These are phyloP conservation scores for Onygena corvina DNA, from an alignment of 2,329 filamentous ascomycete species.

Conservation along the genomic window DNA sequence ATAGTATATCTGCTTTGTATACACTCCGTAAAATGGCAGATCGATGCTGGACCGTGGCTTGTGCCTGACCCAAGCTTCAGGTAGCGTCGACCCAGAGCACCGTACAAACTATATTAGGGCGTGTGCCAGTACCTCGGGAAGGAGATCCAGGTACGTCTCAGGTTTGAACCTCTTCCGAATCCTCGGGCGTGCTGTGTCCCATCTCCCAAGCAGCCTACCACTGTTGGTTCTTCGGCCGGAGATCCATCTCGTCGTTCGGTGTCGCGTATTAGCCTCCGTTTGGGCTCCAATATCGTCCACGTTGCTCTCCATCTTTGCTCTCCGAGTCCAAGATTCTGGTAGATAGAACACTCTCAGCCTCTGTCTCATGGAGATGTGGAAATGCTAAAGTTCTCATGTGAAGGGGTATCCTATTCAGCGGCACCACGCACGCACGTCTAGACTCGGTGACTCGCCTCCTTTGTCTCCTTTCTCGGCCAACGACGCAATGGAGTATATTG, in stretches of 20 bases:
- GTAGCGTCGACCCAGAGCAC: background rate
- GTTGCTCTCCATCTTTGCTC: background rate
- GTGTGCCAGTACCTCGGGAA: background rate
- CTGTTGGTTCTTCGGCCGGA: background rate
- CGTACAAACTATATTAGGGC: constrained; percentile 5
- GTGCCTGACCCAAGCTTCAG: no score
- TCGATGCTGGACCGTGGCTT: no score
- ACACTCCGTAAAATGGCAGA: no score
- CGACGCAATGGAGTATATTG: background rate
- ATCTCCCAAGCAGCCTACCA: background rate
- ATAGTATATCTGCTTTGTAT: no score
- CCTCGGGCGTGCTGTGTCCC: background rate
- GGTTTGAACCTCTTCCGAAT: background rate
- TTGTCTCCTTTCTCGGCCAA: background rate
- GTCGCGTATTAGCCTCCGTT: background rate
- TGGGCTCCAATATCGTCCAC: background rate
- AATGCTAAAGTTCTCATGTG: background rate
- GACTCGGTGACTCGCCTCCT: background rate
- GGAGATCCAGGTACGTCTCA: background rate
- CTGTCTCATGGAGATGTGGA: background rate
- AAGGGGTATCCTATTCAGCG: background rate
- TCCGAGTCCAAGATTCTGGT: background rate
- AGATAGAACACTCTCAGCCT: background rate
- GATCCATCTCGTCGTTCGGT: background rate
- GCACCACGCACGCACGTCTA: background rate